Base-by-base conservation (phyloP, 306 rosid genomes). In the Prunus armeniaca region DNA sequence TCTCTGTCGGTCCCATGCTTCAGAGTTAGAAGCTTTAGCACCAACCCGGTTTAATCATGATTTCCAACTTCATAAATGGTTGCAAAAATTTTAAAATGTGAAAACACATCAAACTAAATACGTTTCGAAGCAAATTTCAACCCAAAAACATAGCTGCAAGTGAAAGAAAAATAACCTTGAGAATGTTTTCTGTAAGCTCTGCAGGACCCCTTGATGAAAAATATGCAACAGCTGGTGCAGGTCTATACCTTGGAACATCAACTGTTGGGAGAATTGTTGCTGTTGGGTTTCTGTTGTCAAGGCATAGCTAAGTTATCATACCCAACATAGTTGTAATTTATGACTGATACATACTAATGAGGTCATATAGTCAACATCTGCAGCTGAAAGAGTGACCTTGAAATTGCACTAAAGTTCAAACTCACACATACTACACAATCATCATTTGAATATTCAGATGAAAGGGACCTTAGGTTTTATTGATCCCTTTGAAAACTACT, bases 151-250 rank as follows among this genome's bases (percentile, higher is more conserved):
- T 34, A 30, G 49, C n/a, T 46, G 63, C 12, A 6, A 18, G 65
- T 12, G 24, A 61, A 6, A 78, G 81, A 71, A 76, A 76, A 80
- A 75, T 12, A 41, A 92, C 98, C 97, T 95, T 95, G 80, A 95
- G 93, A 81, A 95, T 84, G 79, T 92, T 95, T 86, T 95, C 97
- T 68, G 97, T 83, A 24, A 88, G 91, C 73, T 75, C 69, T n/a
- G 95, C 84, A 65, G 98, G 98, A 70, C 98, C 98, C 76, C 95
- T 90, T 0, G 97, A 90, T 28, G 98, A 95, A 88, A 95, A 95
- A 78, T 77, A 86, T 49, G 98, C 97, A 22, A 95, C 95, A 34
- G 73, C 55, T 57, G 98, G 98, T 50, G 97, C 89, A 38, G 97
- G 97, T 67, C 79, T 89, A 34, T 79, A 32, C 69, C 78, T 79